phyloP scores from a whole-genome alignment of 2,329 filamentous ascomycete genomes.

The Colletotrichum coccodes region DNA sequence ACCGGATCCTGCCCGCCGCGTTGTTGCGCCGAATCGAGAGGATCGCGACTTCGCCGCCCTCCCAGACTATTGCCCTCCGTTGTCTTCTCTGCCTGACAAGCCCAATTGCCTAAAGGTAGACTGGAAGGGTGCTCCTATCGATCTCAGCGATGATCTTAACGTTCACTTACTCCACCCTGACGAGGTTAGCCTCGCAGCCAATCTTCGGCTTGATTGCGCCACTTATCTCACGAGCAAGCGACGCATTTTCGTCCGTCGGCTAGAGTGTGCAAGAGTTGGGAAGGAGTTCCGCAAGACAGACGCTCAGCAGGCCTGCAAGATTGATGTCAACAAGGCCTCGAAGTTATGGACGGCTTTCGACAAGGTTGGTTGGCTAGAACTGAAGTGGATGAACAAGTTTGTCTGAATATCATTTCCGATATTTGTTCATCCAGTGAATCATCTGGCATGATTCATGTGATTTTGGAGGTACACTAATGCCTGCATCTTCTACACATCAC shows the following conservation, averaged over 20 bases:
- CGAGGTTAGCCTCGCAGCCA: slow-evolving; percentile 80
- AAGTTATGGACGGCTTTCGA: slow-evolving; percentile 93
- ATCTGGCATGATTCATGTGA: slow-evolving; percentile 37
- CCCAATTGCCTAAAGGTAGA: slow-evolving; percentile 82
- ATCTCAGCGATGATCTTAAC: slow-evolving; percentile 79
- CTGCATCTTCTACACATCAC: not conserved
- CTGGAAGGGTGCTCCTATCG: slow-evolving; percentile 85
- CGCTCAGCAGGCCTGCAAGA: slow-evolving; percentile 96
- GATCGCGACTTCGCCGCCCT: slow-evolving; percentile 83
- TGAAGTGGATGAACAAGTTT: slow-evolving; percentile 52
- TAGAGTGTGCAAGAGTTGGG: slow-evolving; percentile 72
- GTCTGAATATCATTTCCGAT: slow-evolving; percentile 36
- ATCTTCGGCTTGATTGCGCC: slow-evolving; percentile 83
- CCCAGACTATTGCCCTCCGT: slow-evolving; percentile 77
- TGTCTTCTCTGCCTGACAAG: slow-evolving; percentile 71
- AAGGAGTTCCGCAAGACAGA: slow-evolving; percentile 96
- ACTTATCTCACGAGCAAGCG: slow-evolving; percentile 94
- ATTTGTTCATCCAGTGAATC: slow-evolving; percentile 15
- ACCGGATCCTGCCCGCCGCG: slow-evolving; percentile 61
- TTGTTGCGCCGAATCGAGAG: slow-evolving; percentile 75
- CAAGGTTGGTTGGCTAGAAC: slow-evolving; percentile 83
- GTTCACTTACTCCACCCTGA: slow-evolving; percentile 78
- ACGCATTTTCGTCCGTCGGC: slow-evolving; percentile 83
- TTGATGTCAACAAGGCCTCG: slow-evolving; percentile 97
- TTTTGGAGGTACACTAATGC: not conserved